Base-by-base conservation (phyloP, 2,329 filamentous ascomycete species). In the Cladophialophora psammophila region DNA sequence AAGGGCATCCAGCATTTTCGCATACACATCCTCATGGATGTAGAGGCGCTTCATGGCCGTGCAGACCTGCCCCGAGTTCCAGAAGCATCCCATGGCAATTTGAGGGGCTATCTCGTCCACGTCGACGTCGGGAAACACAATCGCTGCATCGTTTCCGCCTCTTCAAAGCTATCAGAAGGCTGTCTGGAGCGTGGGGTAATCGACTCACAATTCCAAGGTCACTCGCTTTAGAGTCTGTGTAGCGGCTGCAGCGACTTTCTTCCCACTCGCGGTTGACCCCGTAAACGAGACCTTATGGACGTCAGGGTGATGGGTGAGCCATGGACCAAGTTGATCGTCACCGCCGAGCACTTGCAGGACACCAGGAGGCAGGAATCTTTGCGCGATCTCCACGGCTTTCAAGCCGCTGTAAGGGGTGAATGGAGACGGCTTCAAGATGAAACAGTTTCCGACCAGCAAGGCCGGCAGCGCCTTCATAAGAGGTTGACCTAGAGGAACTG, bases 231-330 rank as follows among this genome's bases (percentile, higher is more conserved):
- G 77, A 0, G 85, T 86, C 73, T 82, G 81, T 34, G 84, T 80
- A 63, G 81, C 82, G 13, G 80, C 82, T 61, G 81, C 81, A 80
- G 87, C 83, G 63, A 90, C 89, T 74, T 82, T 83, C 79, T 88
- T 88, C 13, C 87, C 87, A 0, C 85, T 88, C 0, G 80, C 79
- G 5, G 80, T 85, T 15, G 85, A 88, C 1, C 88, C 87, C 0
- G 88, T 90, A 76, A 90, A 90, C 13, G 48, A 69, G 80, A 83
- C 72, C 90, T 84, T 80, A 88, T 90, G 63, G 83, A 80, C 35
- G 32, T 26, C 54, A 4, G 54, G 64, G 89, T 83, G 26, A 80
- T 84, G 0, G 85, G 85, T 71, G 89, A 87, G n/a, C 73, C 75
- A 0, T 85, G 87, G 61, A 89, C 74, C 80, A 80, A 81, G 0